A percentile compares a stretch with the other conserved stretches of the same genome.
phyloP scores from a whole-genome alignment of 2,329 filamentous ascomycete species.

The Neobulgaria alba region DNA sequence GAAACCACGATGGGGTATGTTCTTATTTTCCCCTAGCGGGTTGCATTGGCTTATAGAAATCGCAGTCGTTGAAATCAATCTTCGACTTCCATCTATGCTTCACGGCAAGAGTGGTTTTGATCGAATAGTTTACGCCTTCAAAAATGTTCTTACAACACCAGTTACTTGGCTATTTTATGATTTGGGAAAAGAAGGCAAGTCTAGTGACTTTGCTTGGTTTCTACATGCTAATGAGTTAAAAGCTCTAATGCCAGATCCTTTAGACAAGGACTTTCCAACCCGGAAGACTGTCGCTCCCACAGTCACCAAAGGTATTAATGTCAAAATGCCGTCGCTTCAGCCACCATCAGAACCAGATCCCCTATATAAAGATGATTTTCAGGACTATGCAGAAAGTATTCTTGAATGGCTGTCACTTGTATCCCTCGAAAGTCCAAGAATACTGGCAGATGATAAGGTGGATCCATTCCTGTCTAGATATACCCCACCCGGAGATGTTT shows the following conservation, averaged over 20 bases:
- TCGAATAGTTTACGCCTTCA: constrained; percentile 31
- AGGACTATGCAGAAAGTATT: constrained; percentile 53
- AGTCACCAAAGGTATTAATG: constrained; percentile 25
- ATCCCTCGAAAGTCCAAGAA: constrained; percentile 54
- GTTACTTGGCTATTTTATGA: constrained; percentile 74
- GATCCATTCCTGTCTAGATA: constrained; percentile 66
- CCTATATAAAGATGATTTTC: constrained; percentile 41
- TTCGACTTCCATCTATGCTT: constrained; percentile 67
- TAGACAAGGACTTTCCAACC: constrained; percentile 37
- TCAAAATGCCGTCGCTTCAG: constrained; percentile 23
- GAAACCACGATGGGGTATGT: constrained; percentile 66
- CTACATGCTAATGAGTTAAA: constrained; percentile 21
- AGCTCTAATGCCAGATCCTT: constrained; percentile 40
- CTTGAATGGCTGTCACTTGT: constrained; percentile 72
- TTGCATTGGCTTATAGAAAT: constrained; percentile 22
- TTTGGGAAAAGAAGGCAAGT: constrained; percentile 39
- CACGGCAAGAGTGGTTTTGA: constrained; percentile 32
- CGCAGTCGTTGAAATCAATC: constrained; percentile 68
- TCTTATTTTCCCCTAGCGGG: neutral
- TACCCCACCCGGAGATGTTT: constrained; percentile 37
- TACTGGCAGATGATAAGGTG: constrained; percentile 47
- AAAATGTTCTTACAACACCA: constrained; percentile 61
- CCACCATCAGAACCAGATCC: constrained; percentile 25
- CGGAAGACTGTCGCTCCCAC: constrained; percentile 32
- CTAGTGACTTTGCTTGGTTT: constrained; percentile 1